Base-by-base conservation (phyloP, 768 basidiomycete genomes). In the Dentipellis sp. region DNA sequence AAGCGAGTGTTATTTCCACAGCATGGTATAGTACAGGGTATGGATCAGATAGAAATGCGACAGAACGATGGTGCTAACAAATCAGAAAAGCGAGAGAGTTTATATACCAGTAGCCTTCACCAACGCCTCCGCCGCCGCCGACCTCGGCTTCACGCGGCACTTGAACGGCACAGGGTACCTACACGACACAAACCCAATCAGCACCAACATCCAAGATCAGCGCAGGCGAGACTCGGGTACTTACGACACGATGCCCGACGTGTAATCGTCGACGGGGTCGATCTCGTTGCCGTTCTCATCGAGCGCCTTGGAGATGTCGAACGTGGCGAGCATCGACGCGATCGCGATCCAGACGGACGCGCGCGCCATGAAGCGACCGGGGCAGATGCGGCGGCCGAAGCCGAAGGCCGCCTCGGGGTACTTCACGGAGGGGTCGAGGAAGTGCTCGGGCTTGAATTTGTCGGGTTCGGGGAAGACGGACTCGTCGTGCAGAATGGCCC, bases 381-480 rank as follows among this genome's bases (percentile, higher is more conserved):
- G 63, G 22, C 63, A 63, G 12, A 63, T 7, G 21, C 48, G 21
- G 21, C 48, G 48, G n/a, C 48, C 48, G 48, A 23, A 50, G 22
- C 63, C 63, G 53, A 63, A 63, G 1, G 63, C 61, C 14, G 29
- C 48, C 48, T 50, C 22, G 16, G 48, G 42, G 42, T 45, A 45
- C 19, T 45, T 45, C 14, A 45, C 42, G 2, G 59, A 56, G 16
- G 59, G 35, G 5, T 22, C 38, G 8, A 56, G 21, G 48, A 66
- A 70, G 19, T 67, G 67, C 19, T 69, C 68, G 19, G 69, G 69
- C 6, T 60, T 58, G 58, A 71, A 70, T 21, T 47, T 55, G 46
- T 60, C 64, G 6, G 69, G 61, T 11, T 71, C 67, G 1, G 63
- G 56, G 52, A 64, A 70, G 10, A 63, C 53, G 23, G 50, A 21